Base-by-base conservation (phyloP, 2,329 filamentous ascomycete genomes). In the Paraphoma sp. region DNA sequence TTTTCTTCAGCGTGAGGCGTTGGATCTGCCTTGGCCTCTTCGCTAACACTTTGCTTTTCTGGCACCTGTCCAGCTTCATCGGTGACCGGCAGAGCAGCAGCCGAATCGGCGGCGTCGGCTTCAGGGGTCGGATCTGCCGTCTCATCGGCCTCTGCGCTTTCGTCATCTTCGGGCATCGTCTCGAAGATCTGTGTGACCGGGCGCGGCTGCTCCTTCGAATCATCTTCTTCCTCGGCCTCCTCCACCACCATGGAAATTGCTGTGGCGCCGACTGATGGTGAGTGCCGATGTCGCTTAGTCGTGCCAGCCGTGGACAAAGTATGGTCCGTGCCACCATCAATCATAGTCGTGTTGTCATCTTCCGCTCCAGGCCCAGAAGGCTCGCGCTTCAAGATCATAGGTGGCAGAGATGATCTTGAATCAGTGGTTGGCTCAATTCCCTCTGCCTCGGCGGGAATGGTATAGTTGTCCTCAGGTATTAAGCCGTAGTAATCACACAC, bases 391-490 rank as follows among this genome's bases (percentile, higher is more conserved):
- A 77, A 52, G 28, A 79, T 71, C 12, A 70, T 57, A 8, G 73
- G 72, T 48, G 70, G 65, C 12, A 62, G 55, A 6, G 65, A 64
- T 11, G 66, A 45, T 10, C 59, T 65, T 12, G 71, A 63, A 51
- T 94, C 91, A 42, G 60, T 52, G 3, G 61, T 51, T 12, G 58
- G 63, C 38, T 75, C 72, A 1, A 92, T 79, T 0, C 93, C 94
- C 76, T 98, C 94, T 3, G 95, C 94, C 76, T 98, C 94, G 2
- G 91, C 87, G 0, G 95, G 94, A 44, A 99, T 87, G 57, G 96
- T 98, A 80, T 98, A 97, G 74, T 96, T 97, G 78, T 98, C 95
- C 48, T 92, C 88, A 1, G 93, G 93, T 30, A 99, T 87, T 57
- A 98, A 83, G 65, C 90, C 89, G 77, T 97, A 97, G 67, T 89